Evolutionary conservation across 1,284 basidiomycete species (phyloP), one percentile per base, ranked within the genome.

Genomic region (Xerocomus minutiporus): DNA sequence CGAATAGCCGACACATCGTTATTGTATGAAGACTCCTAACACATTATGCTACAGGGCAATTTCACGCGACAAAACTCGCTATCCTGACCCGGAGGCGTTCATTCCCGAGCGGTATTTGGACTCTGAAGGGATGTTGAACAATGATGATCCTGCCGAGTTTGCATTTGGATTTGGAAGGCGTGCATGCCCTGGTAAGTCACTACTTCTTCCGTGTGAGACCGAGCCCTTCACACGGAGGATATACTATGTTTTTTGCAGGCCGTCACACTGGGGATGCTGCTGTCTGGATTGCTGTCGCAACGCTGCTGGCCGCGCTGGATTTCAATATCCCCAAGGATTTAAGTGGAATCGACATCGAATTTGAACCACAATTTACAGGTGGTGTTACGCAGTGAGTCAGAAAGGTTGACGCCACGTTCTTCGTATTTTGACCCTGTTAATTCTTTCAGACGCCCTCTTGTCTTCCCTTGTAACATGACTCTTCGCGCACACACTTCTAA

Each of bases 101-200:
- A 35, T 46, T 17, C 45, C 45, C 3, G 45, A 46, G 8, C 34
- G 34, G 8, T 46, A 11, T 9, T 11, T 46, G 32, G 45, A 46
- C 15, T 7, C 23, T n/a, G 34, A 46, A n/a, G 45, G 45, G 13
- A 28, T 17, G 9, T 9, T 46, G 34, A 46, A 25, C 8, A 23
- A 35, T 4, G 23, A 36, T 25, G 25, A 35, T 28, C 45, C 45
- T 5, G 20, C 20, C 2, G 25, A 46, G 8, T 46, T 46, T 4
- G 4, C 45, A 2, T 64, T 62, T 23, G 61, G 61, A 8, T 64
- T 62, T 26, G 57, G 62, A 25, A 46, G 62, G 5, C 47, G 62
- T 12, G 26, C 43, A 29, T 60, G 60, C 29, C 48, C 59, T 40
- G 60, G 59, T 61, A 6, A n/a, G 50, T 5, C 11, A 12, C 20